Base-by-base conservation (phyloP, 306 rosid species). In the Lathyrus oleraceus region DNA sequence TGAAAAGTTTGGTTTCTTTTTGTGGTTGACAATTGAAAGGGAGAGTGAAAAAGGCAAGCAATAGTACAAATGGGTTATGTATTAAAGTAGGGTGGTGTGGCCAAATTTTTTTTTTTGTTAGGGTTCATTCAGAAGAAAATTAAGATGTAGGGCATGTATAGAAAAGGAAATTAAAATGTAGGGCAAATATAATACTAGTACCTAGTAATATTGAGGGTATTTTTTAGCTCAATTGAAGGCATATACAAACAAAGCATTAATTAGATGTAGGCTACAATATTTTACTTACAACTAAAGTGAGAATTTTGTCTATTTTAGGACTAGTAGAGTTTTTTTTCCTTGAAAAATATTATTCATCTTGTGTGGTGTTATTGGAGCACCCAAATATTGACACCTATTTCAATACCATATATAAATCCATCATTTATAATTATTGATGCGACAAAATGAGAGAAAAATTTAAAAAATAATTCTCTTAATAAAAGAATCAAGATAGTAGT, bases 21-120 rank as follows among this genome's bases (percentile, higher is more conserved):
- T 53, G 23, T 17, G 72, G 72, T 49, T 40, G 28, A 56, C 67
- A 51, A 6, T 13, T 56, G 80, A 76, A 30, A 48, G 70, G 27
- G 27, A 53, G 49, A 45, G 77, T 44, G 81, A 80, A 43, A 84
- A 62, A 61, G 79, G 81, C 68, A 30, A 30, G 36, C 45, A 79
- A 54, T 51, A 71, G 32, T 47, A 61, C 64, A 36, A 40, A 60
- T 4, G 49, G 72, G 75, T 16, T 59, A 5, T 74, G 70, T 52
- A 52, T 67, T n/a, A 35, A 64, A 40, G 14, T 23, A 61, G 38
- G 67, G 15, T 35, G 2, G 39, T 35, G 9, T 35, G 39, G 39
- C 10, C 39, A 35, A 35, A 35, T 10, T 1, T 7, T 35, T 30
- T 28, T 30, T 35, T 8, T 25, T 25, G 28, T 3, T 25, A 4